phyloP scores from a whole-genome alignment of 73 alveolate species.

The Halteria grandinella region DNA sequence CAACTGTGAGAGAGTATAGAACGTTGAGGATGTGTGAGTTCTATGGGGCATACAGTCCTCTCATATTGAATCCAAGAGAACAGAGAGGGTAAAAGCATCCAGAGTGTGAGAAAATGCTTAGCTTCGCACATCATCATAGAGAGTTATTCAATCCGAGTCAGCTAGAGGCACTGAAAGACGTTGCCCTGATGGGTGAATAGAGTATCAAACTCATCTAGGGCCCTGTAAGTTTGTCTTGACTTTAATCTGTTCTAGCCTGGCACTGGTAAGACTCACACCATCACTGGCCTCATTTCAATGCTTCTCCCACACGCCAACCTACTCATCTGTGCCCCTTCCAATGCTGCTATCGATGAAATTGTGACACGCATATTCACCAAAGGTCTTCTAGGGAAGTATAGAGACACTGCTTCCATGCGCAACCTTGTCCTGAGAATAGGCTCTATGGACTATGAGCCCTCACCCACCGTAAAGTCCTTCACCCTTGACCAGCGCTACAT shows the following conservation, averaged over 20 bases:
- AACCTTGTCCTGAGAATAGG: slow-evolving; percentile 50
- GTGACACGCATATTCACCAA: slow-evolving; percentile 58
- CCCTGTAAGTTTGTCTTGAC: slow-evolving; percentile 9
- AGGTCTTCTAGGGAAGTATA: too few relatives aligned
- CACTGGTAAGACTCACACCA: slow-evolving; percentile 60
- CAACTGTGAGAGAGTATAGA: slow-evolving; percentile 12
- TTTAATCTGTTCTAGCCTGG: slow-evolving; percentile 33
- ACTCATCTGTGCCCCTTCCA: slow-evolving; percentile 90
- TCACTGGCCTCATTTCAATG: slow-evolving; percentile 23
- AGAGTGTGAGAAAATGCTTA: neutral
- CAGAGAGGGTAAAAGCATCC: neutral
- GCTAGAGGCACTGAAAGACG: slow-evolving; percentile 13
- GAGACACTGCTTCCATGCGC: too few relatives aligned
- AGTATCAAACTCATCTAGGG: slow-evolving; percentile 33
- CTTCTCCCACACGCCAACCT: slow-evolving; percentile 41
- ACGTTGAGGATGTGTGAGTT: slow-evolving; percentile 1
- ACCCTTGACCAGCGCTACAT: slow-evolving; percentile 23
- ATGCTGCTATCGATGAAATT: slow-evolving; percentile 89
- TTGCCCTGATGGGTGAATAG: neutral
- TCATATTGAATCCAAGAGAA: neutral
- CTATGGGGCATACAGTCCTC: too few relatives aligned
- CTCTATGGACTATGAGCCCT: slow-evolving; percentile 33
- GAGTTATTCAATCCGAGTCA: slow-evolving; percentile 19
- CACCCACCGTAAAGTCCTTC: neutral
- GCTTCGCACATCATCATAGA: slow-evolving; percentile 9